These are phyloP conservation scores for Aspergillus fischeri DNA, from an alignment of 2,329 filamentous ascomycete species.

Conservation along the genomic window DNA sequence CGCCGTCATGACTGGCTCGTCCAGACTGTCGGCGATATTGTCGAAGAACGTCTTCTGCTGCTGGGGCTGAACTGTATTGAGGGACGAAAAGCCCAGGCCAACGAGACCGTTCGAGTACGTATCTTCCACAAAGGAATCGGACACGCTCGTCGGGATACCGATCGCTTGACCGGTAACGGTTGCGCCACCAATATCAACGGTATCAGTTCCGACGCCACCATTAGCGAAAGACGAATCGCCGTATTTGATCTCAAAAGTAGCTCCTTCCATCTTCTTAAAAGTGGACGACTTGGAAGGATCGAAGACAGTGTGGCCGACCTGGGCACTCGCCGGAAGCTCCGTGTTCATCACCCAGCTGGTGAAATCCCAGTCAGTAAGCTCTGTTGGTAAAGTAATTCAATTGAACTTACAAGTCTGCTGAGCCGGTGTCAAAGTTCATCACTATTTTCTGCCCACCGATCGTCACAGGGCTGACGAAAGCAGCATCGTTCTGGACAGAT, in stretches of 20 bases:
- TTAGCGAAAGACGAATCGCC: conserved; percentile 62
- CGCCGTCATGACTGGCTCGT: conserved; percentile 66
- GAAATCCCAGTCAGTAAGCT: background rate
- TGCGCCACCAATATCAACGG: conserved; percentile 63
- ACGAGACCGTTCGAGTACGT: conserved; percentile 64
- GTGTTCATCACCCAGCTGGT: conserved; percentile 66
- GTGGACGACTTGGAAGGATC: conserved; percentile 51
- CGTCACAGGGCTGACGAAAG: conserved; percentile 66
- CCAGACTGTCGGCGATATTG: conserved; percentile 59
- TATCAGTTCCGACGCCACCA: conserved; percentile 63
- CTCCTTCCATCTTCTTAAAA: conserved; percentile 47
- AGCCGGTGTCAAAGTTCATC: conserved; percentile 73
- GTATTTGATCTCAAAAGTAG: conserved; percentile 62
- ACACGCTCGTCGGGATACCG: conserved; percentile 60
- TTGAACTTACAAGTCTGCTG: conserved; percentile 59
- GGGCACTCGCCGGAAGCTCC: conserved; percentile 44
- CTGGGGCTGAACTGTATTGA: conserved; percentile 62
- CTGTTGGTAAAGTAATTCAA: background rate
- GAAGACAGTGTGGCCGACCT: conserved; percentile 53
- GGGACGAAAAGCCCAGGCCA: conserved; percentile 61
- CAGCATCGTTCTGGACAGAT: conserved; percentile 61
- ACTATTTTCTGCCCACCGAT: conserved; percentile 66
- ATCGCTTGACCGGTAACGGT: conserved; percentile 61
- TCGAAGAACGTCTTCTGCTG: conserved; percentile 71
- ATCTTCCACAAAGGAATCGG: conserved; percentile 56